Base-by-base conservation (phyloP, 208 protist genomes). In the Balamuthia mandrillaris region DNA sequence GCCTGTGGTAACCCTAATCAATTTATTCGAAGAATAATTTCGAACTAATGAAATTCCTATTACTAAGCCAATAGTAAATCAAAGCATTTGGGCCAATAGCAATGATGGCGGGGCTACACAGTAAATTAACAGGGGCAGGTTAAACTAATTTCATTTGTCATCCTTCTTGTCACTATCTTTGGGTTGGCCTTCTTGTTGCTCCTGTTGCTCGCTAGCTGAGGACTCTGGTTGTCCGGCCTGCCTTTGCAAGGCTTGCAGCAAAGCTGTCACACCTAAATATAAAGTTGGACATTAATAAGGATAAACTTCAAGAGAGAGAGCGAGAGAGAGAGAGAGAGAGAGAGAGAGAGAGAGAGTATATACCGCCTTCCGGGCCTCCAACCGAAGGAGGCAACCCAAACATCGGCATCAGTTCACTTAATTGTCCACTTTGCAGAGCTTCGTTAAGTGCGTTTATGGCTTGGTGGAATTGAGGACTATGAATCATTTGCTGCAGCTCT, bases 391-490 rank as follows among this genome's bases (percentile, higher is more conserved):
- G 18, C 18, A 24, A 24, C 10, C 72, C 72, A 24, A 81, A 49
- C 10, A 39, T 35, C 33, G 72, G 72, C 27, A 86, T 41, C 42
- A 86, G 42, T 29, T 60, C 44, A 27, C 44, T 56, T 37, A 86
- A 56, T 3, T 41, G 44, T 2, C 81, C 81, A 4, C 61, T 77
- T 27, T 74, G 81, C 10, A 86, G 65, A 42, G 81, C 81, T 1
- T 44, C 39, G 60, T 78, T 86, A 63, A 86, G 77, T 12, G 70
- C 56, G 35, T 74, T 49, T 10, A 86, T 27, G 5, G 81, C 81
- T 33, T 86, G 81, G 33, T 86, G 81, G 52, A 86, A 74, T 63
- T 86, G 51, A 21, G 58, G 61, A 47, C 41, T 54, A 37, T 56
- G 63, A 16, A 75, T 35, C 44, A 56, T 24, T 33, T 21, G 39